Evolutionary conservation across 225 moss, liverwort and hornwort species (phyloP).

Genomic region (Thuidium tamariscinum): DNA sequence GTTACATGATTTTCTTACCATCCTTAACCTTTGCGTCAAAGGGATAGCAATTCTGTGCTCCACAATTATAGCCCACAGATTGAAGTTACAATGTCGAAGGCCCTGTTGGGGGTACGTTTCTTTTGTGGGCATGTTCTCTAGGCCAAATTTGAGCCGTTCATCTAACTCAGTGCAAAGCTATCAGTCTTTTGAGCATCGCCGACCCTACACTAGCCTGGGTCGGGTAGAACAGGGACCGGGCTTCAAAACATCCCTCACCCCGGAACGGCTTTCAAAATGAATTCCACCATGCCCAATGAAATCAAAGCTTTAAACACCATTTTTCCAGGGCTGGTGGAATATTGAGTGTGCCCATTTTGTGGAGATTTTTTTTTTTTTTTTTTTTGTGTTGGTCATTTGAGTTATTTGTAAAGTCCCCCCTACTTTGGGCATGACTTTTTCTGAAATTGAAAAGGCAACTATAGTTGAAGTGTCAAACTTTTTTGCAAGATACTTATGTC

Average conservation of each 20-base stretch:
- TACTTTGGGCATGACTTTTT: too few relatives aligned
- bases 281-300: background rate
- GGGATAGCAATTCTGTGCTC: background rate
- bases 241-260: background rate
- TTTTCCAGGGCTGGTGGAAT: accelerated
- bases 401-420: too few relatives aligned
- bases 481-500: too few relatives aligned
- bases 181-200: background rate
- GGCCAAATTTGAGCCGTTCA: background rate
- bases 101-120: background rate
- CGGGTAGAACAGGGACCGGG: too few relatives aligned
- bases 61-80: background rate
- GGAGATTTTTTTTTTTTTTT: background rate
- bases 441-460: too few relatives aligned
- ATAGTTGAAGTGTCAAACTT: too few relatives aligned
- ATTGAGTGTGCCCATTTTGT: background rate
- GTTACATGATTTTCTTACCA: background rate
- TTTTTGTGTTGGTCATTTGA: too few relatives aligned
- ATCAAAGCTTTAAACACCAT: background rate
- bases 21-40: background rate
- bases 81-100: background rate
- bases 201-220: background rate
- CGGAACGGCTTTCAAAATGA: accelerated
- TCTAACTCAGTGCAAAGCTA: background rate
- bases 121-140: background rate